Percentiles rank a stretch among this genome's conserved stretches.
phyloP scores from a whole-genome alignment of 345 rosid genomes.

The Adansonia digitata region DNA sequence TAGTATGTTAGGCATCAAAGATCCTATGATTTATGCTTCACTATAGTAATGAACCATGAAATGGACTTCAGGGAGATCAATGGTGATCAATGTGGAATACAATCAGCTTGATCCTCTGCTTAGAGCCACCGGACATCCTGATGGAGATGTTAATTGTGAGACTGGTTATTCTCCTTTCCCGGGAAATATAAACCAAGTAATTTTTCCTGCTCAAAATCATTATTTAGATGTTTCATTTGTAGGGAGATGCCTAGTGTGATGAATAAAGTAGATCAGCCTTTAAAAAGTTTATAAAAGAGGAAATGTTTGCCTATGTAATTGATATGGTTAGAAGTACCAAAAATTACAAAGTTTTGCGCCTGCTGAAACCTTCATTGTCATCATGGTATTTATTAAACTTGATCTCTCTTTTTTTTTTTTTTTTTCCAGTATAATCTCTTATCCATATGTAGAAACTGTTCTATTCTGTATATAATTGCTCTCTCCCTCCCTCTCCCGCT shows the following conservation, averaged over 20 bases:
- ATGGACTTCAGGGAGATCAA: conserved; percentile 61
- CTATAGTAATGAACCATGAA: not conserved
- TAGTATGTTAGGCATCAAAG: not conserved
- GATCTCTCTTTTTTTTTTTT: not conserved
- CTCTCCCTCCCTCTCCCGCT: not conserved
- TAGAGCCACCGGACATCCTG: conserved; percentile 73
- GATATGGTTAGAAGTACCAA: not conserved
- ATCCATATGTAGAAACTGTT: not conserved
- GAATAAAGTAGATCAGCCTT: not conserved
- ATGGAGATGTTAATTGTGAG: conserved; percentile 87
- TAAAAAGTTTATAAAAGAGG: not conserved
- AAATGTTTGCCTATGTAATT: not conserved
- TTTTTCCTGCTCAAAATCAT: conserved; percentile 23
- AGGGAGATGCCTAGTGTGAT: not conserved
- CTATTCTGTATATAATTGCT: not conserved
- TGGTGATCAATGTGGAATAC: conserved; percentile 97
- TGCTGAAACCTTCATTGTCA: not conserved
- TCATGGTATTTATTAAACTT: not conserved
- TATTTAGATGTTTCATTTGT: not conserved
- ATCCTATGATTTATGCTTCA: not conserved
- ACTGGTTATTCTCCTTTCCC: conserved; percentile 95
- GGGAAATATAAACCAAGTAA: conserved; percentile 93
- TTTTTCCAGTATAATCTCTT: not conserved
- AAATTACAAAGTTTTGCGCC: not conserved
- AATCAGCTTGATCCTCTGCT: conserved; percentile 97